These are phyloP conservation scores for Hymenoscyphus salicellus DNA, from an alignment of 2,329 filamentous ascomycete genomes.

Conservation along the genomic window DNA sequence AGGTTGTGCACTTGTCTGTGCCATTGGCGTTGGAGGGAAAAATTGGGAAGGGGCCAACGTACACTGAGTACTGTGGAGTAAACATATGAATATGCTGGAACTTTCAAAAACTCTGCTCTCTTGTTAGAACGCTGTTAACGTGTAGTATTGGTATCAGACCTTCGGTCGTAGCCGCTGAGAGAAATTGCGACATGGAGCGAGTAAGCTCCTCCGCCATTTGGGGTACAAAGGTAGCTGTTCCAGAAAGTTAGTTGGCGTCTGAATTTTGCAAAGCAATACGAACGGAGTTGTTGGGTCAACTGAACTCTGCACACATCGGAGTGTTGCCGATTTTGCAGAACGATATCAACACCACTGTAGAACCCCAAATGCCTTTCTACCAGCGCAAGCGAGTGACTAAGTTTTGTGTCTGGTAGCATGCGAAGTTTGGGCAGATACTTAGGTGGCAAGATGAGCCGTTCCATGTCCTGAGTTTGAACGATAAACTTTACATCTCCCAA, in stretches of 20 bases:
- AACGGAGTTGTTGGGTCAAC: background rate
- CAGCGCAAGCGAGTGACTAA: conserved; percentile 1
- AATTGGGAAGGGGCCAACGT: background rate
- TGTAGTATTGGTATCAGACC: background rate
- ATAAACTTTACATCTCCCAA: conserved; percentile 1
- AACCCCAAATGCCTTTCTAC: conserved; percentile 3
- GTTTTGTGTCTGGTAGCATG: conserved; percentile 8
- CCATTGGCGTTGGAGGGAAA: background rate
- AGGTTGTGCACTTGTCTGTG: background rate
- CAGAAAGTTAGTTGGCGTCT: background rate
- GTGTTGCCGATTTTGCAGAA: background rate
- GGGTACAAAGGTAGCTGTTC: background rate
- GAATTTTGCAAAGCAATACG: background rate
- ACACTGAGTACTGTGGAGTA: background rate
- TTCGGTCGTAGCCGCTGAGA: background rate
- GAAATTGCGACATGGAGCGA: background rate
- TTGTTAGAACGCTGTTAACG: background rate
- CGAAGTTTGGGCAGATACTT: conserved; percentile 6
- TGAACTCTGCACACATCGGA: conserved; percentile 4
- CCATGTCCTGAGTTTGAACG: background rate
- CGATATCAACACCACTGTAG: conserved; percentile 3
- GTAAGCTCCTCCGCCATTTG: conserved; percentile 5
- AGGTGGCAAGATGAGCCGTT: background rate
- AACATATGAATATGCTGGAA: background rate
- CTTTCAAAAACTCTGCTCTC: background rate